A percentile compares a stretch with the other conserved stretches of the same genome.
phyloP scores from a whole-genome alignment of 768 basidiomycete species.

The Myochromella boudieri region DNA sequence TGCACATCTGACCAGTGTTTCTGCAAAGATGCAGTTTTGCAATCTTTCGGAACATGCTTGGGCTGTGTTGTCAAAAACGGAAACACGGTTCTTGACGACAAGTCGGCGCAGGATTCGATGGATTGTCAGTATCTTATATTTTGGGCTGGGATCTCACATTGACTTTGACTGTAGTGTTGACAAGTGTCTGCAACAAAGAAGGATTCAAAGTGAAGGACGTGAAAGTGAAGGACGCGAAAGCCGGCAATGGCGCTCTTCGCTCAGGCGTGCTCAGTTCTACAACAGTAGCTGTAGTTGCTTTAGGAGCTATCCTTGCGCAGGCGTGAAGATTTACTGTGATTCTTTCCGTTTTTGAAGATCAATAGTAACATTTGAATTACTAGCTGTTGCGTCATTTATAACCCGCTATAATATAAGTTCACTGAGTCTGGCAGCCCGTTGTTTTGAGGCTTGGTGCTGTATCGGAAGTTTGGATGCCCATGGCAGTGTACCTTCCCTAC shows the following conservation, averaged over 20 bases:
- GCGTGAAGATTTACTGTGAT: no score
- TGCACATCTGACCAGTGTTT: not conserved
- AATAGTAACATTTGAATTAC: no score
- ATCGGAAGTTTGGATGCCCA: no score
- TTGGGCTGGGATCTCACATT: slow-evolving; percentile 10
- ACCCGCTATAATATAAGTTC: no score
- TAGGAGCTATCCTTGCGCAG: no score
- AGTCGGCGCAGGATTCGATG: not conserved
- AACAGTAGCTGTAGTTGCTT: no score
- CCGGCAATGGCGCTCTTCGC: not conserved
- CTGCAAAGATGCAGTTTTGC: not conserved
- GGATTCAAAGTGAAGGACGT: not conserved
- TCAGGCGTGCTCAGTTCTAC: not conserved
- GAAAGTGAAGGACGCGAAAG: not conserved
- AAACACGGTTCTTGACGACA: not conserved
- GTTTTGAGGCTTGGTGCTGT: no score
- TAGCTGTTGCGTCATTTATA: no score
- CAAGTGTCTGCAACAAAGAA: not conserved
- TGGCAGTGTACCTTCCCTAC: no score
- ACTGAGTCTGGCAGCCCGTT: no score
- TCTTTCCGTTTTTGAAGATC: no score
- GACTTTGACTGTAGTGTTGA: not conserved
- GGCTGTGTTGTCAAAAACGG: not conserved
- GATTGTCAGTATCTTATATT: not conserved
- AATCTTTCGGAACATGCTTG: not conserved